Conservation (phyloP, 2,329 filamentous ascomycete genomes). For the Elsinoe australis region DNA sequence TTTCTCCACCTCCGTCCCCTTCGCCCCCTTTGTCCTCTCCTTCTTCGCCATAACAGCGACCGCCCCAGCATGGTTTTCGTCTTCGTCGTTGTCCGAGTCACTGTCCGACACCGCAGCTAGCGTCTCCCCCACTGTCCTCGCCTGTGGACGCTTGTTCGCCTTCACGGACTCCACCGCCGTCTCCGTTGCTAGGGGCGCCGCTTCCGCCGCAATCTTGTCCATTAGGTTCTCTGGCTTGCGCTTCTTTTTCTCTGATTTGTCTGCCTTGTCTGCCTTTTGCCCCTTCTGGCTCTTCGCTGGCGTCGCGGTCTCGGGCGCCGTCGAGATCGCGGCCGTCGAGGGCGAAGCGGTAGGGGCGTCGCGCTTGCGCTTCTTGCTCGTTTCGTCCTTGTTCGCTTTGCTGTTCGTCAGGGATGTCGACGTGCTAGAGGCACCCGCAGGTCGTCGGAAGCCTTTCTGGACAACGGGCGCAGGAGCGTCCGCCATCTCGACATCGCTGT, state of each 20-base stretch:
- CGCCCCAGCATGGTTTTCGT: neutral
- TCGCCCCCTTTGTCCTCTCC: neutral
- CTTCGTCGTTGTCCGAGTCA: neutral
- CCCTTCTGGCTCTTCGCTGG: neutral
- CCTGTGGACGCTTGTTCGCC: no score
- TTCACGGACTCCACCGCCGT: no score
- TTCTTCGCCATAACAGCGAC: neutral
- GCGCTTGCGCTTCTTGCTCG: constrained; percentile 12
- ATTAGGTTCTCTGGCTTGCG: neutral
- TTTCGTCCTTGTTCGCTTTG: neutral
- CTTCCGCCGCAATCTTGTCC: neutral
- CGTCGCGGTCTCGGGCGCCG: neutral
- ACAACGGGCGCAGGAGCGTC: constrained; percentile 17
- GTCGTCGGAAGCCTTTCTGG: constrained; percentile 21
- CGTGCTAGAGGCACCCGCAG: neutral
- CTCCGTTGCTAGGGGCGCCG: neutral
- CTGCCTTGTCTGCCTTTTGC: neutral
- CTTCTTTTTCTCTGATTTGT: neutral
- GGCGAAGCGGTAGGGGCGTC: neutral
- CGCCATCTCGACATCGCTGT: constrained; percentile 24
- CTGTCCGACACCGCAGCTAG: neutral
- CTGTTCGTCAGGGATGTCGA: neutral
- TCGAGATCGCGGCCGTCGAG: neutral
- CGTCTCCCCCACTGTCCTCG: neutral
- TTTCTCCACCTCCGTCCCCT: neutral